A percentile compares a stretch with the other conserved stretches of the same genome.
Evolutionary conservation across 1,139 yeast genomes (phyloP).

Genomic region (Candida sanyaensis): DNA sequence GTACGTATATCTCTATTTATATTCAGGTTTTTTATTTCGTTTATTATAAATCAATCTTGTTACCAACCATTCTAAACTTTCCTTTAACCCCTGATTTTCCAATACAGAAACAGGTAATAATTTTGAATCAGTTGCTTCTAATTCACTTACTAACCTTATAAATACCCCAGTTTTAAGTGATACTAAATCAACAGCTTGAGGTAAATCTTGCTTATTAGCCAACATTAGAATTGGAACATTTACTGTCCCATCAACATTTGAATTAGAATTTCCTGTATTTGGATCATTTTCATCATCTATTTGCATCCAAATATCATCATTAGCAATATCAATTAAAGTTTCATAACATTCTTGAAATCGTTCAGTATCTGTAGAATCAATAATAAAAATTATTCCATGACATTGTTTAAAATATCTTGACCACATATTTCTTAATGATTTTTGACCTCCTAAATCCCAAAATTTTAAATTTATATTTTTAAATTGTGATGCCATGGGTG

Average conservation of each 20-base stretch:
- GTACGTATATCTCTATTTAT: constrained; percentile 16
- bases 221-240: constrained; percentile 89
- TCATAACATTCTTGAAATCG: constrained; percentile 83
- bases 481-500: constrained; percentile 31
- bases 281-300: constrained; percentile 31
- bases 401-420: constrained; percentile 79
- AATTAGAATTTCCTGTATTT: constrained; percentile 31
- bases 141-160: constrained; percentile 74
- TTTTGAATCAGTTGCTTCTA: constrained; percentile 89
- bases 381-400: constrained; percentile 89
- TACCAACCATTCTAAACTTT: constrained; percentile 87
- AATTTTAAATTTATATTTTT: constrained; percentile 66
- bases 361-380: constrained; percentile 85
- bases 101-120: constrained; percentile 88
- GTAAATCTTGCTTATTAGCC: constrained; percentile 93
- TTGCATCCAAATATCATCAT: constrained; percentile 49
- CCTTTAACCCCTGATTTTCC: constrained; percentile 82
- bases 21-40: constrained; percentile 69
- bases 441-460: constrained; percentile 98
- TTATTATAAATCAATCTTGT: constrained; percentile 78
- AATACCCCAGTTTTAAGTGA: constrained; percentile 78
- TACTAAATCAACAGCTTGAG: constrained; percentile 71
- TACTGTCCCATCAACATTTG: constrained; percentile 34
- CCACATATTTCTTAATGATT: constrained; percentile 81
- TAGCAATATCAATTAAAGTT: constrained; percentile 49